Evolutionary conservation across 1,284 basidiomycete genomes (phyloP).

Genomic region (Agroathelia rolfsii): DNA sequence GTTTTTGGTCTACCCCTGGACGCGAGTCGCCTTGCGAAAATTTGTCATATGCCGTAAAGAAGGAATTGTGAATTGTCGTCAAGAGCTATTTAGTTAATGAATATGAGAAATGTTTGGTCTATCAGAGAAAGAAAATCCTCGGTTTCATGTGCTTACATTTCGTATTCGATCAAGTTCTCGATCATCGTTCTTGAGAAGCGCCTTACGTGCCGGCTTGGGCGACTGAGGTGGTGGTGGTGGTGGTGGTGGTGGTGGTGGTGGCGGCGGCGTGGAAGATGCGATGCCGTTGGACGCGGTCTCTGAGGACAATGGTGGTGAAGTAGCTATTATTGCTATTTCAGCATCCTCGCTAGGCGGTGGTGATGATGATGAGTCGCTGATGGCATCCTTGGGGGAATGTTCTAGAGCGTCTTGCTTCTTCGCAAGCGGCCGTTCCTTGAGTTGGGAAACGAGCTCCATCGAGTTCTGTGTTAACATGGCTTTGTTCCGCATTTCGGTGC

Average conservation of each 20-base stretch:
- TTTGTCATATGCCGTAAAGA: conserved; percentile 59
- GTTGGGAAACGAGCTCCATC: conserved; percentile 70
- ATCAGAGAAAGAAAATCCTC: conserved; percentile 4
- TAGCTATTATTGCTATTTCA: background rate
- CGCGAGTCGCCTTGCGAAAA: conserved; percentile 24
- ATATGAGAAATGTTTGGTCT: conserved; percentile 1
- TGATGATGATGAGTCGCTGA: too few relatives aligned
- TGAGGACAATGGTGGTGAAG: too few relatives aligned
- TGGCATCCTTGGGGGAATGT: conserved; percentile 23
- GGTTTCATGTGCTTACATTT: conserved; percentile 53
- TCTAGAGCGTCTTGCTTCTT: conserved; percentile 79
- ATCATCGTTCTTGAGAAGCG: conserved; percentile 83
- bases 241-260: conserved; percentile 4
- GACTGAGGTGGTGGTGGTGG: conserved; percentile 15
- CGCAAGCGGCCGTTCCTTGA: conserved; percentile 80
- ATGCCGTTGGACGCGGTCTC: too few relatives aligned
- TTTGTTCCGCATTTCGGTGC: conserved; percentile 37
- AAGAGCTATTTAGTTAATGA: conserved; percentile 48
- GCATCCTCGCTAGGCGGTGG: conserved; percentile 6
- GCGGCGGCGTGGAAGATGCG: too few relatives aligned
- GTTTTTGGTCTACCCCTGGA: conserved; percentile 22
- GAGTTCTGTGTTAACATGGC: conserved; percentile 55
- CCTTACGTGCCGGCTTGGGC: conserved; percentile 46
- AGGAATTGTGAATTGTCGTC: conserved; percentile 65
- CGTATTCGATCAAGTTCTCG: conserved; percentile 73